Evolutionary conservation across 2,329 filamentous ascomycete species (phyloP), one percentile per base, ranked within the genome.

Genomic region (Scedosporium dehoogii): DNA sequence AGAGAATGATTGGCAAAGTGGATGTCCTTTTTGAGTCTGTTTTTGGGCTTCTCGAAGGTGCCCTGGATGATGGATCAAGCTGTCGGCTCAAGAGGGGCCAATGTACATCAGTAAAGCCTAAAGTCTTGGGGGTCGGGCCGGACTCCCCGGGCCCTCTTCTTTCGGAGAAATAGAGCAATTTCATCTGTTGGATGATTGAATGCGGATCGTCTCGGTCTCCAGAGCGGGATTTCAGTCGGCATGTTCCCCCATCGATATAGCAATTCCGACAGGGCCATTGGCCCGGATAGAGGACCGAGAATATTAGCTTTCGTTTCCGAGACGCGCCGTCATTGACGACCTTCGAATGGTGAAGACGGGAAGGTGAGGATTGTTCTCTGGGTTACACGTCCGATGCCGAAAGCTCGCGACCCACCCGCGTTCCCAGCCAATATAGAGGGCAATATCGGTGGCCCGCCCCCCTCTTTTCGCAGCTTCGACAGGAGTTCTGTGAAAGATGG

Each of bases 1-100:
- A n/a, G n/a, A n/a, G n/a, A n/a, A n/a, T n/a, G n/a, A n/a, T n/a
- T n/a, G n/a, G n/a, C n/a, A n/a, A n/a, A n/a, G n/a, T n/a, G n/a
- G 25, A 5, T 5, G 25, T 29, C 27, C 27, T 29, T 29, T 29
- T 29, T 6, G 27, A 29, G 27, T 29, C 27, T 6, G 27, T 12
- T 38, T 38, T 6, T 38, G 33, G 33, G 2, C 14, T 38, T 38
- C 10, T 9, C 10, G 33, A 4, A 33, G 62, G 65, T 59, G 65
- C 62, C 41, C 64, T 67, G n/a, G 44, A 48, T 48, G 16, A 48
- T 67, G n/a, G 44, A 48, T 48, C 44, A 48, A 5, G 44, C 44
- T 7, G 16, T 48, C 16, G 7, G 16, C 14, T 48, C 9, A 10
- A n/a, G 44, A 48, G 18, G 14, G n/a, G 5, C 3, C 16, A 21